A percentile compares a stretch with the other conserved stretches of the same genome.
Conservation (phyloP, 202 grass and related monocot genomes). For the Panicum virgatum region DNA sequence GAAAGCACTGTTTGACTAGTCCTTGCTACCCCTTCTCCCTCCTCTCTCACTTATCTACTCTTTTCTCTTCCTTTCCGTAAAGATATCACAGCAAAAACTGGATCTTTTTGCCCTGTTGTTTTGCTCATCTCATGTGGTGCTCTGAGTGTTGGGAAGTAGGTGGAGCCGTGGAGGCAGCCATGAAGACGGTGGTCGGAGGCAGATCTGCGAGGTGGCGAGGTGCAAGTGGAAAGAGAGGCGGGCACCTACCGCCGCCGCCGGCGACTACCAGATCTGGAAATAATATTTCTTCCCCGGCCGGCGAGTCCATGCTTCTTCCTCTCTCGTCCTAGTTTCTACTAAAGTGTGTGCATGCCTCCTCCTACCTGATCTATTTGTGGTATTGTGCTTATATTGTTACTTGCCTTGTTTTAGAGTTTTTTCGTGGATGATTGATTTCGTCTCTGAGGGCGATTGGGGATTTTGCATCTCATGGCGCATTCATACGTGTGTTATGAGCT, state of each 20-base stretch:
- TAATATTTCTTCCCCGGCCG: neutral
- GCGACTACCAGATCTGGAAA: slow-evolving; percentile 41
- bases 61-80: neutral
- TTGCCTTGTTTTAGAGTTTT: neutral
- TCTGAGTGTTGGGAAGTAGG: slow-evolving; percentile 5
- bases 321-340: neutral
- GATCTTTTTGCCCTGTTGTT: neutral
- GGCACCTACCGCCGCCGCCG: neutral
- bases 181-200: neutral
- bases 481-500: neutral
- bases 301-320: slow-evolving; percentile 20
- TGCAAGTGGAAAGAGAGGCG: neutral
- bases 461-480: neutral
- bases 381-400: neutral
- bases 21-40: slow-evolving; percentile 10
- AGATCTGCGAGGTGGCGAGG: slow-evolving; percentile 29
- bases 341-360: slow-evolving; percentile 15
- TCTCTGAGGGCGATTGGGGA: slow-evolving; percentile 7
- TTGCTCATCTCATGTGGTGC: slow-evolving; percentile 30
- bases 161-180: slow-evolving; percentile 4
- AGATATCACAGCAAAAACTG: neutral
- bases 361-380: slow-evolving; percentile 4
- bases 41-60: neutral
- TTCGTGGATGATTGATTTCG: neutral
- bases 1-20: slow-evolving; percentile 61